Evolutionary conservation across 2,329 filamentous ascomycete genomes (phyloP), one percentile per base, ranked within the genome.

Genomic region (Fragosphaeria purpurea): DNA sequence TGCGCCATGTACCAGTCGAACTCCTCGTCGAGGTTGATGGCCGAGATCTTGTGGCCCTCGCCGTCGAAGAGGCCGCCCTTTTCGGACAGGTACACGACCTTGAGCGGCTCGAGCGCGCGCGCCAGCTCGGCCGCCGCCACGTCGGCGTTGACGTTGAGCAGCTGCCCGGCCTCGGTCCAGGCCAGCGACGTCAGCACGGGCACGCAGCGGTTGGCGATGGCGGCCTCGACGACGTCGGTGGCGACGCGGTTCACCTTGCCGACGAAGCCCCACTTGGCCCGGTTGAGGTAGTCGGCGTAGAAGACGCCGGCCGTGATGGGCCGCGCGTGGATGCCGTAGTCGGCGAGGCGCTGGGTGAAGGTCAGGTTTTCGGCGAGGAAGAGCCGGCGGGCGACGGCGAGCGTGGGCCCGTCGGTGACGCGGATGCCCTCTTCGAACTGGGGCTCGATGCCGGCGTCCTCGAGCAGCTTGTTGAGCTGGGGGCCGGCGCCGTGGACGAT

Each of bases 61-160:
- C 89, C 90, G 64, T 97, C 88, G 70, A 95, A 95, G 37, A 98
- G 72, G 7, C 91, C 93, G 46, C 93, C 93, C 77, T 97, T 97
- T 72, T 98, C 93, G 5, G 89, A 94, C n/a, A 97, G 77, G 66
- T 96, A 98, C 53, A 98, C 90, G 55, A 97, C 91, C 80, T 98
- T 98, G 61, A 97, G 73, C 32, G 93, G 93, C 69, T 97, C 84
- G 49, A 98, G 74, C 51, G 86, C 82, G 53, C 88, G 83, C 31
- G 93, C 91, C 54, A 98, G 76, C 71, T 96, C 91, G 57, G 90
- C 90, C 34, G 93, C 93, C 38, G 91, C 91, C 55, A 96, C 91
- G 67, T 98, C 93, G 38, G 93, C 93, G 63, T 98, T 98, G 66
- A 98, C 93, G 63, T 98, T 98, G 56, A 98, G 77, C 47, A 97